A percentile compares a stretch with the other conserved stretches of the same genome.
Conservation (phyloP, 1,284 basidiomycete genomes). For the Kalmanozyma brasiliensis region DNA sequence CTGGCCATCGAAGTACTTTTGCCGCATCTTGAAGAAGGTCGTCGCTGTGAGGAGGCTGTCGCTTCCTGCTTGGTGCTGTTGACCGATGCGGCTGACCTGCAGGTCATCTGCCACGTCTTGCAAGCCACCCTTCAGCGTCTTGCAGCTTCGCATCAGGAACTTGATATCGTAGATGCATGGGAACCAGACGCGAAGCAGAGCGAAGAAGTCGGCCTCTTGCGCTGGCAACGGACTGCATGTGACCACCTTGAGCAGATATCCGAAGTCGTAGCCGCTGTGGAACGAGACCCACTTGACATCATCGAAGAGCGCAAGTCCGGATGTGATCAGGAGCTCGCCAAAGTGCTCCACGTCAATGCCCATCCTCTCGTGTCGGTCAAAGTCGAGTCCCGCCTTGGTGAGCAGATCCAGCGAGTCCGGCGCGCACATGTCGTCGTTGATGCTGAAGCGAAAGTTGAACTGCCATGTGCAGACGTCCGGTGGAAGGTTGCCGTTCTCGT, state of each 20-base stretch:
- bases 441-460: conserved; percentile 96
- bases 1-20: conserved; percentile 86
- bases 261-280: conserved; percentile 99
- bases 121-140: conserved; percentile 89
- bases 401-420: conserved; percentile 95
- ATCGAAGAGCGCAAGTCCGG: conserved; percentile 86
- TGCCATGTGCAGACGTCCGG: conserved; percentile 90
- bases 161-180: conserved; percentile 98
- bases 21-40: conserved; percentile 95
- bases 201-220: conserved; percentile 90
- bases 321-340: conserved; percentile 96
- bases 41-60: conserved; percentile 91
- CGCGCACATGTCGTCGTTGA: conserved; percentile 95
- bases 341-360: conserved; percentile 95
- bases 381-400: conserved; percentile 94
- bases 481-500: conserved; percentile 90
- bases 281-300: conserved; percentile 98
- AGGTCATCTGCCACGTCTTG: conserved; percentile 96
- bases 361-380: conserved; percentile 88
- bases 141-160: conserved; percentile 89
- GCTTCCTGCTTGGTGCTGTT: conserved; percentile 94
- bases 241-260: conserved; percentile 95
- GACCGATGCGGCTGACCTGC: conserved; percentile 86
- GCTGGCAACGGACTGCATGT: conserved; percentile 87
- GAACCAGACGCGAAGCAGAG: conserved; percentile 90